A percentile compares a stretch with the other conserved stretches of the same genome.
Evolutionary conservation across 2,329 filamentous ascomycete species (phyloP).

Genomic region (Neofusicoccum parvum): DNA sequence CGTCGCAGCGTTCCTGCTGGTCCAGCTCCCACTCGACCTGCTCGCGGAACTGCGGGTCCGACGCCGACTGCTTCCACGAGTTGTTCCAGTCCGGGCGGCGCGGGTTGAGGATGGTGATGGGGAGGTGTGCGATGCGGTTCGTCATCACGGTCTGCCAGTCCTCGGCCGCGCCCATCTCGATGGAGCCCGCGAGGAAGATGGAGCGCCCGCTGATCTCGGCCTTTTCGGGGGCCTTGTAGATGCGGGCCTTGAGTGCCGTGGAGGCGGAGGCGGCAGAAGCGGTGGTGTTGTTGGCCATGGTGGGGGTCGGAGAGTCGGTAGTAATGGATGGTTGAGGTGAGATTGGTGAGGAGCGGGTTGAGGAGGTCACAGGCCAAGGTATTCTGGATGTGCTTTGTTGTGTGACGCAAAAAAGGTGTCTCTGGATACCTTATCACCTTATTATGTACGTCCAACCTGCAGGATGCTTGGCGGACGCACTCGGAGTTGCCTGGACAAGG

Average conservation of each 20-base stretch:
- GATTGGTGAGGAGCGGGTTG: neutral
- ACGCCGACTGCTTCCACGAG: constrained; percentile 52
- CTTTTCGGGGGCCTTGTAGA: constrained; percentile 28
- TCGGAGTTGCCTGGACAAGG: too few species aligned
- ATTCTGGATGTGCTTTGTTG: too few species aligned
- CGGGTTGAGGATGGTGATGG: constrained; percentile 62
- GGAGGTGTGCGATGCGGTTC: constrained; percentile 39
- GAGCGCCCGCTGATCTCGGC: constrained; percentile 30
- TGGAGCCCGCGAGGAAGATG: constrained; percentile 63
- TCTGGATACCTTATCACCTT: too few species aligned
- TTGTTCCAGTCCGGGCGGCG: constrained; percentile 59
- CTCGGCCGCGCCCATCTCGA: constrained; percentile 45
- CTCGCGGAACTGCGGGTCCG: constrained; percentile 49
- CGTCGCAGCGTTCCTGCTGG: constrained; percentile 54
- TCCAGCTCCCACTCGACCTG: constrained; percentile 66
- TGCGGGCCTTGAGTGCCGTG: constrained; percentile 22
- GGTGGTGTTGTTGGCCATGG: constrained; percentile 23
- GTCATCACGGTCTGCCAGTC: constrained; percentile 58
- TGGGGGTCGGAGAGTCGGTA: neutral
- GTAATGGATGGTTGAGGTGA: neutral
- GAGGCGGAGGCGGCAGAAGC: constrained; percentile 25
- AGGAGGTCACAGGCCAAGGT: too few species aligned
- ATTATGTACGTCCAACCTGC: too few species aligned
- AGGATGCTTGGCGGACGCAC: too few species aligned
- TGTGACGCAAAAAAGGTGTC: too few species aligned